Percentiles rank a stretch among this genome's conserved stretches.
These are phyloP conservation scores for Phytophthora multivora DNA, from an alignment of 352 stramenopile genomes.

Conservation along the genomic window DNA sequence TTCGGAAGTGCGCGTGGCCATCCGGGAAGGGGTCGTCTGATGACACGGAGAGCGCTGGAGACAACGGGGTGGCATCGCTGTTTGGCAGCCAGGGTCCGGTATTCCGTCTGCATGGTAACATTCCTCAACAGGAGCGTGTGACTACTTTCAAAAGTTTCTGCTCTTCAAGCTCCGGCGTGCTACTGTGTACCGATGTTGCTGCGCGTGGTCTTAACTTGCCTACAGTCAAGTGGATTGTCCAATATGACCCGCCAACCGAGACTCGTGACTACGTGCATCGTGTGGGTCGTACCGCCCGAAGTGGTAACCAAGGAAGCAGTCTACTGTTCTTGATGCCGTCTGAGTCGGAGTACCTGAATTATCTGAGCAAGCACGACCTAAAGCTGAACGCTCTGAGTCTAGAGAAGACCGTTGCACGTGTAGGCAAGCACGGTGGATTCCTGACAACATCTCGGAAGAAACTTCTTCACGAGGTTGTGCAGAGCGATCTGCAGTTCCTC, in stretches of 20 bases:
- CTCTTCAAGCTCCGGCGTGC: slow-evolving; percentile 86
- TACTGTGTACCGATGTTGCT: slow-evolving; percentile 99
- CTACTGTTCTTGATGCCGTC: slow-evolving; percentile 97
- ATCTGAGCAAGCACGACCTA: slow-evolving; percentile 89
- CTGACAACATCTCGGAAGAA: slow-evolving; percentile 74
- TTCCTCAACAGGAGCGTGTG: slow-evolving; percentile 97
- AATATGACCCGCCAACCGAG: slow-evolving; percentile 99
- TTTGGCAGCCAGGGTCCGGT: slow-evolving; percentile 66
- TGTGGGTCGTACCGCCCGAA: slow-evolving; percentile 98
- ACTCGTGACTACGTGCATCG: slow-evolving; percentile 99
- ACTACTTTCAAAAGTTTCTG: slow-evolving; percentile 95
- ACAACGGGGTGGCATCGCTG: slow-evolving; percentile 45
- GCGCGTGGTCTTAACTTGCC: slow-evolving; percentile 97
- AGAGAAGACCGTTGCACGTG: slow-evolving; percentile 81
- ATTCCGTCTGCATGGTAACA: slow-evolving; percentile 95
- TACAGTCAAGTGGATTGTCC: slow-evolving; percentile 96
- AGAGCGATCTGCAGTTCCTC: slow-evolving; percentile 83
- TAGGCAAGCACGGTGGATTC: slow-evolving; percentile 63
- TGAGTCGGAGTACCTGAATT: slow-evolving; percentile 94
- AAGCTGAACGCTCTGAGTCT: slow-evolving; percentile 84
- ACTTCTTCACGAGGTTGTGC: slow-evolving; percentile 79
- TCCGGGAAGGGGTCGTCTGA: slow-evolving; percentile 58
- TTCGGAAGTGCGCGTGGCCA: slow-evolving; percentile 85
- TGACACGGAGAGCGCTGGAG: slow-evolving; percentile 89
- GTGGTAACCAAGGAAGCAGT: slow-evolving; percentile 96